Evolutionary conservation across 805 yeast species (phyloP).

Genomic region (Wickerhamiella bombiphila): DNA sequence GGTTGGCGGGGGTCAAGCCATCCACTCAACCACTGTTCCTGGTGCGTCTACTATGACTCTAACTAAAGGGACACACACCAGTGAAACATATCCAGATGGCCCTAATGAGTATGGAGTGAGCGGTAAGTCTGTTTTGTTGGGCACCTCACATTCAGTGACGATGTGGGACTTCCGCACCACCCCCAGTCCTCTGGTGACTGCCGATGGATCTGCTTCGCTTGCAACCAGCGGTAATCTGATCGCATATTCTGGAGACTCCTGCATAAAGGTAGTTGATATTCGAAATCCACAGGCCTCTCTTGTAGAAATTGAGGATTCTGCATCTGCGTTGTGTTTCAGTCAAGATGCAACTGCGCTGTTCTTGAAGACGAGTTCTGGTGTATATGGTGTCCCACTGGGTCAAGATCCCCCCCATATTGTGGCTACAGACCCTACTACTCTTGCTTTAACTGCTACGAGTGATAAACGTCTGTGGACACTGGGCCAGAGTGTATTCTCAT

Average conservation of each 20-base stretch:
- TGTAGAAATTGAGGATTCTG: no score
- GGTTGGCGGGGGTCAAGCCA: conserved; percentile 38
- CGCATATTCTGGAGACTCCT: background rate
- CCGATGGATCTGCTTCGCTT: background rate
- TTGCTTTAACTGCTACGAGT: no score
- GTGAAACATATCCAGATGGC: background rate
- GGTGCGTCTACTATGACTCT: conserved; percentile 15
- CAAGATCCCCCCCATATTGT: no score
- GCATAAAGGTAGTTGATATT: no score
- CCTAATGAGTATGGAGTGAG: conserved; percentile 35
- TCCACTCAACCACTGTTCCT: conserved; percentile 30
- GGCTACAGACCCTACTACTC: no score
- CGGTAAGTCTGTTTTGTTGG: conserved; percentile 25
- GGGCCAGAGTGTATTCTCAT: background rate
- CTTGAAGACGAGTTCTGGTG: no score
- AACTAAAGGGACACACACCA: background rate
- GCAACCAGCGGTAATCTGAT: background rate
- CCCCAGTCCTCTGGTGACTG: background rate
- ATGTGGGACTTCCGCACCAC: conserved; percentile 1
- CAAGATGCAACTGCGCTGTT: no score
- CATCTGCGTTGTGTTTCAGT: no score
- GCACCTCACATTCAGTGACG: conserved; percentile 24
- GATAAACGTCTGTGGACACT: conserved; percentile 1
- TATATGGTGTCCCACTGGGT: no score
- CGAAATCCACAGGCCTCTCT: no score